Conservation (phyloP, 2,329 filamentous ascomycete genomes). For the Talaromyces sp. region DNA sequence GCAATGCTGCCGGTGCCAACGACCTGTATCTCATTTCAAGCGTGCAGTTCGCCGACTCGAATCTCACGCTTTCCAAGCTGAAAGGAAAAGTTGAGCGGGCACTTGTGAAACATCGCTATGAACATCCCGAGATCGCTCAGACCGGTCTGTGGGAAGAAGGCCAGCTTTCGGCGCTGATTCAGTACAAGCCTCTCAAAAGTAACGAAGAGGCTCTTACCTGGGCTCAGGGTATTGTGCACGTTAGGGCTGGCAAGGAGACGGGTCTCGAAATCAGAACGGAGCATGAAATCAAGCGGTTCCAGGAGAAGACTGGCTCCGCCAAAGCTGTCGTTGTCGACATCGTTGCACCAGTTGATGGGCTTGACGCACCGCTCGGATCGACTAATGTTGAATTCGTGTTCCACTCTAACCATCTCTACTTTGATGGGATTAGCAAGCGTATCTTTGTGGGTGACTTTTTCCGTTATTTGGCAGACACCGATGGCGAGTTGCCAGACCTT, state of each 20-base stretch:
- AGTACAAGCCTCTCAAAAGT: conserved; percentile 6
- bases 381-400: conserved; percentile 10
- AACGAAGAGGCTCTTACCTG: conserved; percentile 8
- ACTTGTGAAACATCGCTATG: conserved; percentile 5
- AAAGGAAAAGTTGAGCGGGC: conserved; percentile 7
- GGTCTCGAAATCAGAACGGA: conserved; percentile 6
- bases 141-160: conserved; percentile 7
- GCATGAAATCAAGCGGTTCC: not conserved
- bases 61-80: not conserved
- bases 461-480: not conserved
- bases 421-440: conserved; percentile 14
- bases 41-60: not conserved
- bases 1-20: conserved; percentile 7
- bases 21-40: conserved; percentile 10
- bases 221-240: not conserved
- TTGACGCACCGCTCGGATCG: not conserved
- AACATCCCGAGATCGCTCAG: conserved; percentile 15
- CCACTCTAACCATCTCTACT: conserved; percentile 12
- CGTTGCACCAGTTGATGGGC: conserved; percentile 2
- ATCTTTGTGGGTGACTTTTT: conserved; percentile 12
- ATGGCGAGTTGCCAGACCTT: not conserved
- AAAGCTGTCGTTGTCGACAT: conserved; percentile 1
- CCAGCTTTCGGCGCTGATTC: not conserved
- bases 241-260: conserved; percentile 6
- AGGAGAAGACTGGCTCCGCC: not conserved